Evolutionary conservation across 148 eudicot genomes (phyloP).

Genomic region (Fagopyrum homotropicum): DNA sequence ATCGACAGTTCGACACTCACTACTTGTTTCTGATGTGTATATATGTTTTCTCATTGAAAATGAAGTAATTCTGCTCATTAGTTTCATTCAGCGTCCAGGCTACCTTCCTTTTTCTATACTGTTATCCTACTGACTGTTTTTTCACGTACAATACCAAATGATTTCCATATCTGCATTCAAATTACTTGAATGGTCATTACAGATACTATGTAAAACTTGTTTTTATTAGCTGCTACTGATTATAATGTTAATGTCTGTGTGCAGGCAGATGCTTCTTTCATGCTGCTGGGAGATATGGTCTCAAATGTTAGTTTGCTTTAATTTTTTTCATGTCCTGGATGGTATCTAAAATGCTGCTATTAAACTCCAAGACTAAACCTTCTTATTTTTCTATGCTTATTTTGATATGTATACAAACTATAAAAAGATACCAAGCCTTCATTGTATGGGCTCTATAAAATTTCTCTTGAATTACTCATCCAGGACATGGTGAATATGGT

Average conservation of each 20-base stretch:
- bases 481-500: slow-evolving; percentile 62
- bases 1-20: not conserved
- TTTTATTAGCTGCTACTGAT: not conserved
- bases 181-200: not conserved
- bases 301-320: slow-evolving; percentile 38
- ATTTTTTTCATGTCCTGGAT: not conserved
- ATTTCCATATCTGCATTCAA: not conserved
- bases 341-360: not conserved
- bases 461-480: slow-evolving; percentile 12
- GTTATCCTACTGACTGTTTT: not conserved
- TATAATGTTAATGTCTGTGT: not conserved
- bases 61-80: not conserved
- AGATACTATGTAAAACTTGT: not conserved
- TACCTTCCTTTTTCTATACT: not conserved
- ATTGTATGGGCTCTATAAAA: not conserved
- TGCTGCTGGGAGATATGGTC: slow-evolving; percentile 63
- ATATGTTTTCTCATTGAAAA: not conserved
- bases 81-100: not conserved
- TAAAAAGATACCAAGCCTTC: not conserved
- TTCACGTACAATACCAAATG: not conserved
- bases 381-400: not conserved
- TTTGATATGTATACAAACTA: not conserved
- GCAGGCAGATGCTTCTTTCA: slow-evolving; percentile 90
- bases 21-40: not conserved
- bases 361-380: not conserved